Base-by-base conservation (phyloP, 148 eudicot species). In the Rhododendron williamsianum region DNA sequence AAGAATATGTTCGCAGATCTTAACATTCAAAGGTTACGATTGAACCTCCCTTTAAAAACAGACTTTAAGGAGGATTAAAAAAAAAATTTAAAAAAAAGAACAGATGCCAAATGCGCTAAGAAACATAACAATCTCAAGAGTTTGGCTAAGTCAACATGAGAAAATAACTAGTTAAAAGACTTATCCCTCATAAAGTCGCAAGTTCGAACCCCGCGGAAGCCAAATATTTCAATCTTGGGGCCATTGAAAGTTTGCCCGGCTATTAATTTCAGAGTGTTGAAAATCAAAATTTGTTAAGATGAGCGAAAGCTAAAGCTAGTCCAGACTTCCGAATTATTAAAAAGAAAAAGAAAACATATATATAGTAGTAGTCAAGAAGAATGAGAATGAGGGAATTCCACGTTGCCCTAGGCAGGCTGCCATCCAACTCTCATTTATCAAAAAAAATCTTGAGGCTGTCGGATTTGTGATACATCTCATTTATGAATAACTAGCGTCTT, bases 351-450 rank as follows among this genome's bases (percentile, higher is more conserved):
- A 67, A 67, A 15, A 51, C 0, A 13, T 2, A 51, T 51, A 51
- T 51, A 27, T 0, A 49, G 7, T 2, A 2, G 0, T 71, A 33
- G 12, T 63, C 25, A 60, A 33, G 65, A 52, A 81, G 87, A 87
- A 87, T 80, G 84, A 84, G 81, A 80, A 87, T 78, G 86, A 60
- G 25, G 48, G 60, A 83, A 56, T 87, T 79, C 71, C 11, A 87
- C 72, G 85, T 77, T 54, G 30, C 88, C 85, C 19, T 54, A 43
- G 58, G 46, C 5, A n/a, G 35, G 25, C 85, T 48, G 71, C 67
- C 54, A 72, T 48, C 72, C 3, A 71, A 74, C 4, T 85, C 41
- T 4, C 16, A 15, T 27, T 30, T 33, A 16, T 11, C 45, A 45
- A 4, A 12, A 43, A 15, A 78, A 51, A 2, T 13, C 54, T 11